Evolutionary conservation across 2,329 filamentous ascomycete species (phyloP).

Genomic region (Microcyclospora tardicrescens): DNA sequence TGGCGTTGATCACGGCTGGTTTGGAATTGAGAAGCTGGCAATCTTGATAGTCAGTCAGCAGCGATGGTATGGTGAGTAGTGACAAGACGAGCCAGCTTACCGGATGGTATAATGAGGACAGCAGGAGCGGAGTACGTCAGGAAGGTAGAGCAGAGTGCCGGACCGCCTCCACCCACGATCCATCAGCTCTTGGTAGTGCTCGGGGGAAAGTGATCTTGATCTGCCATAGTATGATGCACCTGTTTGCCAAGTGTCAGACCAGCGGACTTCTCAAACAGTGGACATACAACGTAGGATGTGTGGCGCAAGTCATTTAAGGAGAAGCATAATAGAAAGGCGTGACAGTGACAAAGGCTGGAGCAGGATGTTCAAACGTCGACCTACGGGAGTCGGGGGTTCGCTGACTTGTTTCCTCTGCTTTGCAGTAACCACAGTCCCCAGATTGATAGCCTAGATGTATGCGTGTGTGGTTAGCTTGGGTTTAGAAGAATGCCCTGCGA

Average conservation of each 20-base stretch:
- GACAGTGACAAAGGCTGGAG: not conserved
- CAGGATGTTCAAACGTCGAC: conserved; percentile 16
- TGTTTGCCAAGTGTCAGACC: conserved; percentile 21
- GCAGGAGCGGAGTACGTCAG: conserved; percentile 66
- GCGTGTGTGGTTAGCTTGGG: conserved; percentile 1
- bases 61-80: not conserved
- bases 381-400: conserved; percentile 37
- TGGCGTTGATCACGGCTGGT: conserved; percentile 61
- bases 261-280: not conserved
- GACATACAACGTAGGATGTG: not conserved
- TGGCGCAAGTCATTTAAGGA: conserved; percentile 1
- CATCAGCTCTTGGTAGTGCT: conserved; percentile 58
- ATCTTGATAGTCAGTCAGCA: conserved; percentile 25
- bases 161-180: conserved; percentile 63
- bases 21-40: conserved; percentile 53
- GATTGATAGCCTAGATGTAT: conserved; percentile 5
- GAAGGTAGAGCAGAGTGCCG: conserved; percentile 58
- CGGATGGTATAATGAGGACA: conserved; percentile 82
- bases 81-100: conserved; percentile 16
- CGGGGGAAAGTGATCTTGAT: conserved; percentile 46
- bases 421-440: conserved; percentile 40
- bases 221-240: conserved; percentile 62
- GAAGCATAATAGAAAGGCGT: not conserved
- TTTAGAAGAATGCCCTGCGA: not conserved
- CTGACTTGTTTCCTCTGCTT: conserved; percentile 33